Conservation (phyloP, 306 rosid species). For the Sophora flavescens region DNA sequence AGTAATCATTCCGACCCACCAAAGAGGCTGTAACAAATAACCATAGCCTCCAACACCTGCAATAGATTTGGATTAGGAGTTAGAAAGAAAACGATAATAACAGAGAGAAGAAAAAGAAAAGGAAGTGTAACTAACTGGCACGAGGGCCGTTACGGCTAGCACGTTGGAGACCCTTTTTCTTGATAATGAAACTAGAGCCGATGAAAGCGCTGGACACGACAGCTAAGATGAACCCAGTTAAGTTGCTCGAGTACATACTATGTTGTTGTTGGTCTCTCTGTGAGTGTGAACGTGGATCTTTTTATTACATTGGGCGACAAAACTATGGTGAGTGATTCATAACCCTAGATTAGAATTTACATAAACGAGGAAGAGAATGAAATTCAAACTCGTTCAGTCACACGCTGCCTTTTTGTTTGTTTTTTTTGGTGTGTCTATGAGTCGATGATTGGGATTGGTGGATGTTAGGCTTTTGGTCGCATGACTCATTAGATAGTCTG, state of each 20-base stretch:
- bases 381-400: too few species aligned
- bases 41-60: conserved; percentile 92
- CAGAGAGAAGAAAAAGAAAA: neutral
- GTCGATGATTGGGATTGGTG: too few species aligned
- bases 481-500: too few species aligned
- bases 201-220: conserved; percentile 82
- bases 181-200: conserved; percentile 88
- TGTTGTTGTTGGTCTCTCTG: neutral
- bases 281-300: too few species aligned
- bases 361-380: too few species aligned
- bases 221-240: conserved; percentile 75
- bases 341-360: neutral
- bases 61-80: neutral
- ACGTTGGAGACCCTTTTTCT: conserved; percentile 85
- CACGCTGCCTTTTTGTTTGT: too few species aligned
- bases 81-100: neutral
- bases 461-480: too few species aligned
- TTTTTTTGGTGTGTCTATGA: too few species aligned
- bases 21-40: conserved; percentile 78
- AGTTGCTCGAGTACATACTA: conserved; percentile 73
- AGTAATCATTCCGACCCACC: conserved; percentile 96
- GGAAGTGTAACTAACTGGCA: conserved; percentile 66
- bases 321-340: neutral
- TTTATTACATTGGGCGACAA: neutral
- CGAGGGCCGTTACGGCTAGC: conserved; percentile 68